Evolutionary conservation across 441 rosid genomes (phyloP).

Genomic region (Arabidopsis hybrid): DNA sequence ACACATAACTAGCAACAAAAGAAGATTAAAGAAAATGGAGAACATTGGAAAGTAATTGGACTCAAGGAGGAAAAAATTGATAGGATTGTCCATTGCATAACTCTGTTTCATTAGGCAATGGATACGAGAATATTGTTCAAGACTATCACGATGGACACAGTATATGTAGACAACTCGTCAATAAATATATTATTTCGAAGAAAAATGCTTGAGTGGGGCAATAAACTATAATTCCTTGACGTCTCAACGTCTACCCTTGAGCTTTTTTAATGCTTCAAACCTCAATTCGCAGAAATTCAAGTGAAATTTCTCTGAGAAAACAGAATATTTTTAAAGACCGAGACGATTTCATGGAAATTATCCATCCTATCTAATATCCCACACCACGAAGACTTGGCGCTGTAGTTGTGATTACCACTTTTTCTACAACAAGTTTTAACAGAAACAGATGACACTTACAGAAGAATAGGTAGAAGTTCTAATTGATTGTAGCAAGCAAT

Average conservation of each 20-base stretch:
- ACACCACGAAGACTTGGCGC: not conserved
- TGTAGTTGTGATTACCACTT: not conserved
- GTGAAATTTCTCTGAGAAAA: not conserved
- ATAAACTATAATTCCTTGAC: conserved; percentile 5
- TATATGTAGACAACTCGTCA: conserved; percentile 33
- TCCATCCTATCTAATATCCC: conserved; percentile 7
- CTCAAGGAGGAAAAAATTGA: conserved; percentile 49
- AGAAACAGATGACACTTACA: conserved; percentile 37
- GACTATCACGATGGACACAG: conserved; percentile 22
- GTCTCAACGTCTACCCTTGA: not conserved
- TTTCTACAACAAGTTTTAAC: conserved; percentile 14
- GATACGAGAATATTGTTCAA: conserved; percentile 19
- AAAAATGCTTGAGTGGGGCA: not conserved
- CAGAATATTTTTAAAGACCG: conserved; percentile 17
- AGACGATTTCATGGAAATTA: conserved; percentile 15
- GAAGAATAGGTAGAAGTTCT: not conserved
- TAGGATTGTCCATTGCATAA: conserved; percentile 31
- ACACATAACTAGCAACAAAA: conserved; percentile 57
- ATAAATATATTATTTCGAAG: conserved; percentile 23
- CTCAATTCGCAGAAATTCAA: conserved; percentile 7
- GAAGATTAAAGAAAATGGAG: conserved; percentile 61
- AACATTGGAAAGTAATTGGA: conserved; percentile 57
- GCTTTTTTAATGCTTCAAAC: conserved; percentile 6
- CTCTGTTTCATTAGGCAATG: conserved; percentile 22
- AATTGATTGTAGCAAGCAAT: conserved; percentile 21